A percentile compares a stretch with the other conserved stretches of the same genome.
Conservation (phyloP, 306 rosid species). For the Astragalus glycyphyllos region DNA sequence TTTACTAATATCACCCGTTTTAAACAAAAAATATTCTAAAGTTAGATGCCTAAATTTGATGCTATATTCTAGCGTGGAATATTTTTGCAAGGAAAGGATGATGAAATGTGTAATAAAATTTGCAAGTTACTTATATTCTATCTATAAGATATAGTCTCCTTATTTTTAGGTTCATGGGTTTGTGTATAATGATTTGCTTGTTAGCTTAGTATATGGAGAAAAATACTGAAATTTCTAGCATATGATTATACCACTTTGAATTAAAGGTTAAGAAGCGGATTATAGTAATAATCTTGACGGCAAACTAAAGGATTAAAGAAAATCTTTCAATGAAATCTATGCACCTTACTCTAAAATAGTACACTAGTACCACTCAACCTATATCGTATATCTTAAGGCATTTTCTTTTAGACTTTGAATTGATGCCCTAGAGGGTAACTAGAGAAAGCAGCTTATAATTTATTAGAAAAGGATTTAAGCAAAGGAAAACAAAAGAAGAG, state of each 20-base stretch:
- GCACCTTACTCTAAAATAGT: slow-evolving; percentile 11
- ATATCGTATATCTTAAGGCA: neutral
- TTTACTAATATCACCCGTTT: slow-evolving; percentile 41
- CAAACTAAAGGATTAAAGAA: slow-evolving; percentile 15
- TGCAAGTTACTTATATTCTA: neutral
- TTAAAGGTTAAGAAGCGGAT: slow-evolving; percentile 8
- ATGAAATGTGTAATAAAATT: slow-evolving; percentile 1
- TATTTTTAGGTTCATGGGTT: slow-evolving; percentile 20
- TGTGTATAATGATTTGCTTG: slow-evolving; percentile 4
- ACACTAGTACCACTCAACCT: neutral
- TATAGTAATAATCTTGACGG: slow-evolving; percentile 42
- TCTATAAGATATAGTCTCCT: slow-evolving; percentile 21
- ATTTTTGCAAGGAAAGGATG: slow-evolving; percentile 24
- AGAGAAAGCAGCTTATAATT: neutral
- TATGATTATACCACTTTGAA: neutral
- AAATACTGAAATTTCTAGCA: slow-evolving; percentile 28
- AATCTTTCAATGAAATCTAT: slow-evolving; percentile 42
- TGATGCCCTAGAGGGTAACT: slow-evolving; percentile 6
- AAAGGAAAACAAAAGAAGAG: neutral
- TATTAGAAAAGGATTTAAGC: neutral
- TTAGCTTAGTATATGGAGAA: slow-evolving; percentile 21
- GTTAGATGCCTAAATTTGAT: slow-evolving; percentile 30
- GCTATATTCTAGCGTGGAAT: slow-evolving; percentile 25
- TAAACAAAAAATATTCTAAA: neutral
- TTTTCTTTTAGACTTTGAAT: too few species aligned